These are phyloP conservation scores for Ophiostoma australiae DNA, from an alignment of 2,329 filamentous ascomycete genomes.

Conservation along the genomic window DNA sequence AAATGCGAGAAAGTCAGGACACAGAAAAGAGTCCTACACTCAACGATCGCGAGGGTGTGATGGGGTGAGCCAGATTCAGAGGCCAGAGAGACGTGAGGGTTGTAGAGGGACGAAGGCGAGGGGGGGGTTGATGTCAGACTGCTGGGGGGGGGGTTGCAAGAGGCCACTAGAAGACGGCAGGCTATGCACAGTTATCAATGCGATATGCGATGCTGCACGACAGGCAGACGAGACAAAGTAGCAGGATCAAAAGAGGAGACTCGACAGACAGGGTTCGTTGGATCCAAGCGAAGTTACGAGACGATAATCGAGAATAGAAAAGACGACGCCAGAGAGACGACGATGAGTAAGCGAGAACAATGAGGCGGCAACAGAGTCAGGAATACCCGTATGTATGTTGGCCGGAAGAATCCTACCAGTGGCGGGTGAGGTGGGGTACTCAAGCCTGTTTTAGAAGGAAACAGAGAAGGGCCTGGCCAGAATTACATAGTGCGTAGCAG, in stretches of 20 bases:
- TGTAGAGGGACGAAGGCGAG: background rate
- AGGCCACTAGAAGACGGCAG: constrained; percentile 1
- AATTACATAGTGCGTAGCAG: too few relatives aligned
- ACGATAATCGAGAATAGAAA: background rate
- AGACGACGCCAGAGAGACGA: background rate
- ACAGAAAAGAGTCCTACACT: background rate
- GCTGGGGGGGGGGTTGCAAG: background rate
- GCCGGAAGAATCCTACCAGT: background rate
- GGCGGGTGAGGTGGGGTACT: background rate
- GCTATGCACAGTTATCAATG: constrained; percentile 9
- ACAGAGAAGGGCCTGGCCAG: background rate
- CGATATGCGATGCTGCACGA: background rate
- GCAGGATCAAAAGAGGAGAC: constrained; percentile 6
- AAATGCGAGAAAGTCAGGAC: background rate
- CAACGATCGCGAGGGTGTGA: background rate
- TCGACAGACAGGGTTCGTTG: background rate
- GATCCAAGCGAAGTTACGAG: background rate
- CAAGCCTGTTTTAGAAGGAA: background rate
- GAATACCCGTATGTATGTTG: background rate
- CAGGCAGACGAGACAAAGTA: background rate
- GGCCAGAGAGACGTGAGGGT: background rate
- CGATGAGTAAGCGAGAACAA: constrained; percentile 1
- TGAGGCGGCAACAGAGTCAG: background rate
- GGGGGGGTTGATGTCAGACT: too few relatives aligned
- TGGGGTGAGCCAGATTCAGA: background rate